Evolutionary conservation across 805 yeast genomes (phyloP).

Genomic region (Cyberlindnera japonica): DNA sequence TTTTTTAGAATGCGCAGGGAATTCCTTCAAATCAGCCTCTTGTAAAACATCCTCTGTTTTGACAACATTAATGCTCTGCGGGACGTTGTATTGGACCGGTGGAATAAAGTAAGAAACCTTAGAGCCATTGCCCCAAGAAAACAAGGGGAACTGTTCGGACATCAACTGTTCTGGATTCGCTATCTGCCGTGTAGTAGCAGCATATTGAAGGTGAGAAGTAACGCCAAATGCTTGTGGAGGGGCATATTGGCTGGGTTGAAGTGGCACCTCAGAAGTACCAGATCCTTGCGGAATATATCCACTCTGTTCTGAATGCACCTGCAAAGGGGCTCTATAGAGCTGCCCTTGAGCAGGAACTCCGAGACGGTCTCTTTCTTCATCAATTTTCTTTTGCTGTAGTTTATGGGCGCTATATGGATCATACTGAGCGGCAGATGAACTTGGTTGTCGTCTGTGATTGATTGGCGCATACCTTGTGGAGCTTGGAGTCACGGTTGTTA

Average conservation of each 20-base stretch:
- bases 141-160: conserved; percentile 69
- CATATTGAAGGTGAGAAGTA: neutral
- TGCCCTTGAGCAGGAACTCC: neutral
- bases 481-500: conserved; percentile 15
- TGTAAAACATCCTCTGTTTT: conserved; percentile 32
- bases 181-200: conserved; percentile 25
- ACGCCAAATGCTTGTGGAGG: conserved; percentile 3
- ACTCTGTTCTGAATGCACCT: too few relatives aligned
- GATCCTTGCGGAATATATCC: neutral
- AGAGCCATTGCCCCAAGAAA: conserved; percentile 56
- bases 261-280: too few relatives aligned
- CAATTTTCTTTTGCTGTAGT: conserved; percentile 9
- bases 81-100: conserved; percentile 30
- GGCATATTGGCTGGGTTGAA: neutral
- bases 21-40: conserved; percentile 32
- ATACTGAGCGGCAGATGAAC: conserved; percentile 28
- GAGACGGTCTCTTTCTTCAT: conserved; percentile 5
- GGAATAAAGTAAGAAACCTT: conserved; percentile 42
- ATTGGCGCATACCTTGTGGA: conserved; percentile 40
- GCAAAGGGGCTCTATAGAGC: neutral
- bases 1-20: conserved; percentile 32
- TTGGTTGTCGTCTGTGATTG: conserved; percentile 28
- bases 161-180: conserved; percentile 52
- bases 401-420: conserved; percentile 27
- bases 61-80: conserved; percentile 35